Conservation (phyloP, 2,329 filamentous ascomycete species). For the Didymosphaeria variabile region DNA sequence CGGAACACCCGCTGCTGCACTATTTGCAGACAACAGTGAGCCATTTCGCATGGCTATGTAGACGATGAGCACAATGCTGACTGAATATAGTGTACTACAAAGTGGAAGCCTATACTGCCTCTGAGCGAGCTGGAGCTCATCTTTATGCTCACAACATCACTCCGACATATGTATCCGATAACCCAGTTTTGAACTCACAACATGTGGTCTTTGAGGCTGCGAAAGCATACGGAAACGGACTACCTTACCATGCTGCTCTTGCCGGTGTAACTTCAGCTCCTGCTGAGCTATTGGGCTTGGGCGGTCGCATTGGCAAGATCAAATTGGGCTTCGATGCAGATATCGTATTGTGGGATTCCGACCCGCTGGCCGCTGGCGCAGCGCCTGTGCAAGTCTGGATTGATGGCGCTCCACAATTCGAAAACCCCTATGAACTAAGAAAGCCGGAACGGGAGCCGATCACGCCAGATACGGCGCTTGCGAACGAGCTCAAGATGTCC, state of each 20-base stretch:
- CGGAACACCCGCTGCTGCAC: conserved; percentile 56
- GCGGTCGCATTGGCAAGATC: conserved; percentile 52
- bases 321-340: conserved; percentile 54
- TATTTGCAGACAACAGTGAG: conserved; percentile 72
- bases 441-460: conserved; percentile 44
- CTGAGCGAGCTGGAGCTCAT: conserved; percentile 72
- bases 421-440: conserved; percentile 41
- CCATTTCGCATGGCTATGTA: not conserved
- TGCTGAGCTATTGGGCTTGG: conserved; percentile 52
- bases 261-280: conserved; percentile 52
- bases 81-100: conserved; percentile 69
- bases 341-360: conserved; percentile 55
- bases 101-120: conserved; percentile 70
- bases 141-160: conserved; percentile 72
- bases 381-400: conserved; percentile 55
- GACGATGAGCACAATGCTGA: not conserved
- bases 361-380: conserved; percentile 52
- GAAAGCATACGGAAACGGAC: conserved; percentile 54
- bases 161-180: conserved; percentile 74
- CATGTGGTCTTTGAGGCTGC: conserved; percentile 70
- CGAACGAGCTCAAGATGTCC: conserved; percentile 43
- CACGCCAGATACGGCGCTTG: conserved; percentile 52
- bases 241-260: conserved; percentile 54
- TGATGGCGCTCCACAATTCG: conserved; percentile 60
- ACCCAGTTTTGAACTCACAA: conserved; percentile 74